Evolutionary conservation across 1,284 basidiomycete species (phyloP).

Genomic region (Agaricales sp.): DNA sequence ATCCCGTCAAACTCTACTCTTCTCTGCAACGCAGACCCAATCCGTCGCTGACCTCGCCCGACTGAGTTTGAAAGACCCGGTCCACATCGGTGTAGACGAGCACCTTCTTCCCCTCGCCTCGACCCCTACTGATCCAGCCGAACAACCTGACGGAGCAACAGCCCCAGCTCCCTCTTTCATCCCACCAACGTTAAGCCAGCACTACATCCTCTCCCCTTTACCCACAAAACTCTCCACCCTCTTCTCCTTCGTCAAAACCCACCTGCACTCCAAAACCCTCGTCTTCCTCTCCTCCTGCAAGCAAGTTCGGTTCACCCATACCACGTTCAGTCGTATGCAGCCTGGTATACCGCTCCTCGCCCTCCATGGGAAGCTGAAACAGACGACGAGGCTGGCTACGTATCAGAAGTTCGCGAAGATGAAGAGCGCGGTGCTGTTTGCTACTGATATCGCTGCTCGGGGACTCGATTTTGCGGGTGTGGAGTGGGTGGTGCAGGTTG

Average conservation of each 20-base stretch:
- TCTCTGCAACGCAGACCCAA: conserved; percentile 94
- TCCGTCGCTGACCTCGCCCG: conserved; percentile 87
- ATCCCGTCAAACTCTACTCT: conserved; percentile 87
- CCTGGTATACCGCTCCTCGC: conserved; percentile 89
- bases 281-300: conserved; percentile 96
- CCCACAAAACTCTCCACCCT: conserved; percentile 88
- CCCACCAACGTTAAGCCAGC: conserved; percentile 70
- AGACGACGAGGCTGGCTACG: conserved; percentile 75
- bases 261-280: conserved; percentile 86
- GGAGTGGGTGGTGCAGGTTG: conserved; percentile 97
- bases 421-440: conserved; percentile 77
- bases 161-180: background rate
- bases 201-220: conserved; percentile 79
- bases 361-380: conserved; percentile 96
- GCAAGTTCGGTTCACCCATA: conserved; percentile 95
- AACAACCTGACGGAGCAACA: background rate
- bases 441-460: conserved; percentile 96
- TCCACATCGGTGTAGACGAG: conserved; percentile 62
- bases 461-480: conserved; percentile 96
- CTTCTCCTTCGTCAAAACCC: conserved; percentile 93
- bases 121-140: conserved; percentile 24
- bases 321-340: conserved; percentile 92
- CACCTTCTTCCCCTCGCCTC: conserved; percentile 26
- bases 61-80: conserved; percentile 80
- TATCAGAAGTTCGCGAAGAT: conserved; percentile 77